A percentile compares a stretch with the other conserved stretches of the same genome.
phyloP scores from a whole-genome alignment of 495 filamentous ascomycete species.

The Daldinia loculata region DNA sequence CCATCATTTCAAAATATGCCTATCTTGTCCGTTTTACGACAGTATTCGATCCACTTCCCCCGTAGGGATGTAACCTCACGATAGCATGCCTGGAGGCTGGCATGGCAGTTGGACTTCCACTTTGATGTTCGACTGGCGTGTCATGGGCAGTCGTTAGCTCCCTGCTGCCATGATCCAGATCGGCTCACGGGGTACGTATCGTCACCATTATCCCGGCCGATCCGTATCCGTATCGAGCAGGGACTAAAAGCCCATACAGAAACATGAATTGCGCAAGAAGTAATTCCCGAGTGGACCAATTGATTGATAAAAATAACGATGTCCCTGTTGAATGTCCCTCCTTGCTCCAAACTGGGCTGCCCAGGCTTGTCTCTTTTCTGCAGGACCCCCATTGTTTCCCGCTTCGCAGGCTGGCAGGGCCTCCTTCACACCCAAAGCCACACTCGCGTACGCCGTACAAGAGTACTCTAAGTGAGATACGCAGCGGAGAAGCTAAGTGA shows the following conservation, averaged over 20 bases:
- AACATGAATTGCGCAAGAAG: slow-evolving; percentile 32
- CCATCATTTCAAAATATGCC: slow-evolving; percentile 21
- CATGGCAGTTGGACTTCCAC: slow-evolving; percentile 35
- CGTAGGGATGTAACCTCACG: slow-evolving; percentile 34
- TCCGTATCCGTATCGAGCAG: slow-evolving; percentile 36
- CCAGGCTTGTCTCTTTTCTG: slow-evolving; percentile 34
- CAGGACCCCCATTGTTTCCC: slow-evolving; percentile 40
- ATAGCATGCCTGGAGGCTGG: slow-evolving; percentile 13
- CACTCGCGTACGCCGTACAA: slow-evolving; percentile 30
- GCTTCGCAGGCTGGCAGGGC: slow-evolving; percentile 32
- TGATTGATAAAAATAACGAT: slow-evolving; percentile 42
- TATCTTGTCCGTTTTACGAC: slow-evolving; percentile 27
- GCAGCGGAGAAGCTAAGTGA: slow-evolving; percentile 13
- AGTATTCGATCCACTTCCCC: slow-evolving; percentile 27
- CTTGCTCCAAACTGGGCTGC: slow-evolving; percentile 30
- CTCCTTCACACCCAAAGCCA: slow-evolving; percentile 40
- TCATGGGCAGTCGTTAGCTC: slow-evolving; percentile 25
- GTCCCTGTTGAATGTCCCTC: slow-evolving; percentile 25
- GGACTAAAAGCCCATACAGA: slow-evolving; percentile 15
- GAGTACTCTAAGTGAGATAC: slow-evolving; percentile 19
- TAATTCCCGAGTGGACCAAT: slow-evolving; percentile 42
- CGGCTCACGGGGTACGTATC: slow-evolving; percentile 38
- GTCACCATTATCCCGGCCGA: slow-evolving; percentile 32
- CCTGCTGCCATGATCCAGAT: slow-evolving; percentile 30
- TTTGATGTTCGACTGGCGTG: slow-evolving; percentile 31